Base-by-base conservation (phyloP, 768 basidiomycete genomes). In the Paxillus rubicundulus region DNA sequence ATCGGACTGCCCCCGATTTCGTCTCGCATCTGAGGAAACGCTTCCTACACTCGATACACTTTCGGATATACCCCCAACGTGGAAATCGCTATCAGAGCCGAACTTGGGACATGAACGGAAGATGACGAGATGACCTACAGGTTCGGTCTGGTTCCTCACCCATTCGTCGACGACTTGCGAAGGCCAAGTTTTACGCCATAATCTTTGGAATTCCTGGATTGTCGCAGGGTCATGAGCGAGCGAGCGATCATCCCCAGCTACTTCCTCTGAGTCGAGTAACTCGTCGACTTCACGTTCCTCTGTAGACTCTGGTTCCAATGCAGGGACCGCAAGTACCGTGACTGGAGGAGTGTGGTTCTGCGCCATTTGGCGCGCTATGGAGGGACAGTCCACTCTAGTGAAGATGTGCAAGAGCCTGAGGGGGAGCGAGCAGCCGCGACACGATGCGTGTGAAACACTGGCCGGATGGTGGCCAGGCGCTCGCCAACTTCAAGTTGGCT, bases 241-340 rank as follows among this genome's bases (percentile, higher is more conserved):
- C 27, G 21, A 5, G 0, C 34, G 24, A 9, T 37, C 9, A 16
- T 16, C 24, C 18, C 49, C 52, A 17, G 33, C 18, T 18, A 38
- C 37, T 37, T 38, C 47, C 24, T 34, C 47, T n/a, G 20, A 21
- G 8, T 53, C 37, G 20, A 53, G 47, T 17, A 53, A 38, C 9
- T 49, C 27, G 13, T 53, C 52, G 12, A 49, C 52, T 34, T 53
- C 52, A 21, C 36, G 52, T 40, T 53, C 52, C 41, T 53, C 47
- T 7, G 9, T 14, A 48, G 36, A 20, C 20, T 42, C 41, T 10
- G 20, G 37, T 38, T 38, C 37, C 12, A 38, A 6, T 1, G 12
- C 21, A 8, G 41, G 41, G 5, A 27, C 20, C 6, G 14, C 21
- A 24, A 24, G 18, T 27, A 21, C 13, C 5, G 16, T 42, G 21